phyloP scores from a whole-genome alignment of 495 filamentous ascomycete species.

The Aspergillus campestris region DNA sequence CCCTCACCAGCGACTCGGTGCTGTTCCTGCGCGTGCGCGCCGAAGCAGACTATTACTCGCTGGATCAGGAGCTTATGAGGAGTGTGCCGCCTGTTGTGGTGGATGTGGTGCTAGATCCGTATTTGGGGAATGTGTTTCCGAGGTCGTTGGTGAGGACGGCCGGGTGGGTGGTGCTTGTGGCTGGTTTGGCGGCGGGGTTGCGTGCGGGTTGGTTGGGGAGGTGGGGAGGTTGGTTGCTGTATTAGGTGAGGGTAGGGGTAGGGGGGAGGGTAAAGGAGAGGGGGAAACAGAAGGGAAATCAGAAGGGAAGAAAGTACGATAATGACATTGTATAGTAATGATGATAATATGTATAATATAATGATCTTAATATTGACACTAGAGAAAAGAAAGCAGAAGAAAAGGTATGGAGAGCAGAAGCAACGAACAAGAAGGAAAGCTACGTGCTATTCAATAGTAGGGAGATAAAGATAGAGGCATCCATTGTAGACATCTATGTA shows the following conservation, averaged over 20 bases:
- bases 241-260: neutral
- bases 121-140: conserved; percentile 61
- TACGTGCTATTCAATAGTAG: too few relatives aligned
- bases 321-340: too few relatives aligned
- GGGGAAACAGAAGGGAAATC: neutral
- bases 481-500: too few relatives aligned
- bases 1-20: conserved; percentile 39
- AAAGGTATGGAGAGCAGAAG: too few relatives aligned
- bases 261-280: conserved; percentile 17
- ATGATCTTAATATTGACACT: too few relatives aligned
- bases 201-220: conserved; percentile 21
- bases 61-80: conserved; percentile 65
- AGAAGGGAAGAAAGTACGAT: neutral
- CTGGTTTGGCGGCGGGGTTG: conserved; percentile 40
- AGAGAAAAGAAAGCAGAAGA: neutral
- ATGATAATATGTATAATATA: too few relatives aligned
- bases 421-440: too few relatives aligned
- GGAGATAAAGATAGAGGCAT: too few relatives aligned
- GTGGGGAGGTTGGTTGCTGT: conserved; percentile 18
- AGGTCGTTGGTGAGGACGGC: conserved; percentile 60
- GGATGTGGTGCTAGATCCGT: conserved; percentile 88
- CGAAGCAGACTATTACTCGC: conserved; percentile 75
- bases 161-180: conserved; percentile 49
- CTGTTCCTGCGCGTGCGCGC: conserved; percentile 73
- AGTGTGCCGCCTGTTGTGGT: conserved; percentile 64